A percentile compares a stretch with the other conserved stretches of the same genome.
phyloP scores from a whole-genome alignment of 352 stramenopile species.

The Pilasporangium apinafurcum region DNA sequence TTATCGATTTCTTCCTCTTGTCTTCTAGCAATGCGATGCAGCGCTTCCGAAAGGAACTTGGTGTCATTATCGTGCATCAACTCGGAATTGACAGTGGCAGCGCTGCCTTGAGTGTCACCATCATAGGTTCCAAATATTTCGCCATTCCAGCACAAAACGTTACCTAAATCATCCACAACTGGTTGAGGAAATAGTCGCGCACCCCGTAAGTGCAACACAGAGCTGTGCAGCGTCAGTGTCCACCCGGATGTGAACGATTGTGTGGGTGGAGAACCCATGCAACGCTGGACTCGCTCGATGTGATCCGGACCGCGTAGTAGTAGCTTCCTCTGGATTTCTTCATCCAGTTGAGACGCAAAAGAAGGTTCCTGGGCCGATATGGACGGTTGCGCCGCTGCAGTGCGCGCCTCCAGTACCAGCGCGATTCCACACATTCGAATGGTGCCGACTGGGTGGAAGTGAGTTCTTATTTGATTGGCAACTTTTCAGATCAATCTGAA shows the following conservation, averaged over 20 bases:
- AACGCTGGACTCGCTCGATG: not conserved
- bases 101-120: too few relatives aligned
- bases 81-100: not conserved
- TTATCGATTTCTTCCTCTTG: conserved; percentile 4
- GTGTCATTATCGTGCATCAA: conserved; percentile 31
- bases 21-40: conserved; percentile 12
- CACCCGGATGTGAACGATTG: conserved; percentile 4
- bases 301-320: conserved; percentile 25
- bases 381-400: not conserved
- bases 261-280: conserved; percentile 1
- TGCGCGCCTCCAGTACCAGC: conserved; percentile 11
- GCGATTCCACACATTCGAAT: conserved; percentile 42
- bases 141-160: conserved; percentile 91
- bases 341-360: conserved; percentile 3
- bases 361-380: not conserved
- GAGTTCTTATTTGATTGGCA: too few relatives aligned
- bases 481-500: too few relatives aligned
- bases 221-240: conserved; percentile 56
- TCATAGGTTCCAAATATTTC: conserved; percentile 74
- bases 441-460: too few relatives aligned
- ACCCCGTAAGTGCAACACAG: conserved; percentile 90
- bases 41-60: conserved; percentile 32
- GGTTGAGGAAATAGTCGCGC: conserved; percentile 71
- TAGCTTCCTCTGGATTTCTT: conserved; percentile 9
- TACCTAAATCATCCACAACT: conserved; percentile 46